A percentile compares a stretch with the other conserved stretches of the same genome.
These are phyloP conservation scores for Alternaria postmessia DNA, from an alignment of 2,329 filamentous ascomycete genomes.

Conservation along the genomic window DNA sequence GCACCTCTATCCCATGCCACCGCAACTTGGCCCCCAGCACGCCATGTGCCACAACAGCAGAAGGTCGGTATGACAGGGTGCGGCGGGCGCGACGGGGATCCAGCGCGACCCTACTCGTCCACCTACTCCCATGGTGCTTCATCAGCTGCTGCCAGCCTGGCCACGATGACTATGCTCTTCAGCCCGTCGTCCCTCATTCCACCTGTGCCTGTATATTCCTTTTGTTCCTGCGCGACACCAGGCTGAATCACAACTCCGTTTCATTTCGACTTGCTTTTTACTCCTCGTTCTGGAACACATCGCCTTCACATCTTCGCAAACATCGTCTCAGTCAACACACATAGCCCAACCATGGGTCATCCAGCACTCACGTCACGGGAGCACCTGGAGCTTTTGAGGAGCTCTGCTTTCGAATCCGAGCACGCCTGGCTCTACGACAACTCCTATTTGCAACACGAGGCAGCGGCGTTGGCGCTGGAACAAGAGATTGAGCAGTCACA, in stretches of 20 bases:
- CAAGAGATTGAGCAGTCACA: slow-evolving; percentile 44
- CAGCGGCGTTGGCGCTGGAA: slow-evolving; percentile 45
- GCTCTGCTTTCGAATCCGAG: slow-evolving; percentile 49
- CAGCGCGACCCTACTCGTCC: slow-evolving; percentile 23
- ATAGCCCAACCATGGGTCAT: slow-evolving; percentile 36
- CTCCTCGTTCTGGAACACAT: slow-evolving; percentile 4
- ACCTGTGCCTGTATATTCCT: slow-evolving; percentile 16
- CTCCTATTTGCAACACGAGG: slow-evolving; percentile 47
- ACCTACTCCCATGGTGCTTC: slow-evolving; percentile 22
- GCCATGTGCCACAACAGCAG: slow-evolving; percentile 29
- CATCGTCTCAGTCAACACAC: slow-evolving; percentile 1
- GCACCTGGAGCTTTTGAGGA: slow-evolving; percentile 46
- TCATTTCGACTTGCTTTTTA: slow-evolving; percentile 5
- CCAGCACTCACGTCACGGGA: slow-evolving; percentile 36
- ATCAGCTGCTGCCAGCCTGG: slow-evolving; percentile 28
- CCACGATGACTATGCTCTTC: slow-evolving; percentile 17
- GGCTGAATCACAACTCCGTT: slow-evolving; percentile 9
- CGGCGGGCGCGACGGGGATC: slow-evolving; percentile 25
- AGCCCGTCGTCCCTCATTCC: slow-evolving; percentile 20
- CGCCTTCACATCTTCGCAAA: background rate
- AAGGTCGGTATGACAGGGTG: slow-evolving; percentile 31
- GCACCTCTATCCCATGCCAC: slow-evolving; percentile 26
- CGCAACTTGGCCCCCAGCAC: slow-evolving; percentile 32
- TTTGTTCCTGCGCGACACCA: slow-evolving; percentile 5
- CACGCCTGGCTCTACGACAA: slow-evolving; percentile 50